Evolutionary conservation across 2,329 filamentous ascomycete species (phyloP), one percentile per base, ranked within the genome.

Genomic region (Pseudocercospora macadamiae): DNA sequence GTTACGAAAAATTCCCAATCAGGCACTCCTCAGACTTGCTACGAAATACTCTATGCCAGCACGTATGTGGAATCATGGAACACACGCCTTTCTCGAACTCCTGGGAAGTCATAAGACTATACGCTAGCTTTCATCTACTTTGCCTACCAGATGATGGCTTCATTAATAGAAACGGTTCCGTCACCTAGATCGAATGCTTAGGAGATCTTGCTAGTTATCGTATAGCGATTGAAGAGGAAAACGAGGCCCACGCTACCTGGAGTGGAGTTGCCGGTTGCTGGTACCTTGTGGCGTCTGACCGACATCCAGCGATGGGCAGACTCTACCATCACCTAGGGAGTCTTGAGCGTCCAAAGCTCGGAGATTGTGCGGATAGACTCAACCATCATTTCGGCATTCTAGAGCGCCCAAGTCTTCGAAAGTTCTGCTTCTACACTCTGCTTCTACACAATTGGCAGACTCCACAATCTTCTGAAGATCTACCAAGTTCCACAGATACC

Each of bases 131-230:
- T 96, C 55, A 91, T 97, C 0, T 96, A 96, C 62, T 75, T 93
- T 14, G 89, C 92, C 0, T 97, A 97, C 64, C 89, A 89, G 2
- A 96, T 96, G 86, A 91, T 97, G 83, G 89, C 90, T 0, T 75
- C 97, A 0, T 75, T 97, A 0, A 89, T 92, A 59, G 93, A 97
- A 68, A 96, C 90, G 0, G 90, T 96, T 0, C 87, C 53, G 89
- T 95, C 57, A 96, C 90, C 0, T 97, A 93, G 93, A 90, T 96
- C 7, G 93, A 97, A 65, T 97, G 93, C 54, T 77, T 97, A 0
- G 93, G 93, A 0, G 93, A 97, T 69, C 75, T 97, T 0, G 89
- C 88, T 0, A 81, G 93, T 18, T 97, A 96, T 67, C 81, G 88
- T 0, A 97, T 97, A 91, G 91, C 92, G 0, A 92, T 97, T 44